Evolutionary conservation across 2,329 filamentous ascomycete genomes (phyloP).

Genomic region (Diaporthe humulicola): DNA sequence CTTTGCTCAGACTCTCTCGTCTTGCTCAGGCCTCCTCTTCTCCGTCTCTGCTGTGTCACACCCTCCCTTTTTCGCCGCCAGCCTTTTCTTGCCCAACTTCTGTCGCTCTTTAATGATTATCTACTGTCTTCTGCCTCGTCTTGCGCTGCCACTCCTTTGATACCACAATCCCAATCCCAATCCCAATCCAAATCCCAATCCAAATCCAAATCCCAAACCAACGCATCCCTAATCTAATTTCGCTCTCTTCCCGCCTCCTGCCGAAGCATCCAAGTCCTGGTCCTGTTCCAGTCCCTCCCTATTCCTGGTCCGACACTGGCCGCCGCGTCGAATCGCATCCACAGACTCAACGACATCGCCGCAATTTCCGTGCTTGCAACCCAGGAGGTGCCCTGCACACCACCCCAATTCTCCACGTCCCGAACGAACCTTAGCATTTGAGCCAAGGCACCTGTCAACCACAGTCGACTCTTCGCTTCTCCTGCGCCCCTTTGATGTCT

Average conservation of each 20-base stretch:
- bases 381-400: conserved; percentile 34
- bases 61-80: conserved; percentile 34
- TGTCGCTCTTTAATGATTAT: conserved; percentile 33
- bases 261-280: neutral
- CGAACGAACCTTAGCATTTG: conserved; percentile 10
- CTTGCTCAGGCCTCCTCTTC: conserved; percentile 28
- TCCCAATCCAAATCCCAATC: neutral
- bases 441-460: conserved; percentile 27
- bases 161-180: no score
- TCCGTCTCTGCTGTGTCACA: conserved; percentile 22
- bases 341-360: neutral
- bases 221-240: conserved; percentile 15
- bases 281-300: neutral
- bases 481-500: neutral
- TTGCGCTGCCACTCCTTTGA: conserved; percentile 30
- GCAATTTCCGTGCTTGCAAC: conserved; percentile 27
- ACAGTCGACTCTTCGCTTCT: neutral
- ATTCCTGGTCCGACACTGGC: neutral
- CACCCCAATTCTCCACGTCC: conserved; percentile 14
- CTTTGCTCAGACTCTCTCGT: conserved; percentile 29
- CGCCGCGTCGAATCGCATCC: conserved; percentile 19
- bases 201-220: neutral
- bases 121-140: conserved; percentile 11
- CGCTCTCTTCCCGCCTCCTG: neutral
- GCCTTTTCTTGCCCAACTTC: conserved; percentile 16